Conservation (phyloP, 2,329 filamentous ascomycete species). For the Cytospora chrysosperma region DNA sequence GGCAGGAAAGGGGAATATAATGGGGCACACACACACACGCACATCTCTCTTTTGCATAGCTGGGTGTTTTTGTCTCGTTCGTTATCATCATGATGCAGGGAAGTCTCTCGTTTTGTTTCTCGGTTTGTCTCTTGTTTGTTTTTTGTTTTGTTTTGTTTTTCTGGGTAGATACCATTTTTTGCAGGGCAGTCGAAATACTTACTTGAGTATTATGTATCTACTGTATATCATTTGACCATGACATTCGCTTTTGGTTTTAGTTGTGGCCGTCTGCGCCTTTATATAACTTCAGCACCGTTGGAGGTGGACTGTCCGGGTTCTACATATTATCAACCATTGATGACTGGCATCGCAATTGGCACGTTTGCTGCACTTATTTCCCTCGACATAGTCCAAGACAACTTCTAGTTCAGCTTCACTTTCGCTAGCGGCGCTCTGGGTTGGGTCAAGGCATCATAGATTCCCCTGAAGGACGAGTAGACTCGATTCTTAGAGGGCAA, state of each 20-base stretch:
- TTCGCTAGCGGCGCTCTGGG: not conserved
- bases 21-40: not conserved
- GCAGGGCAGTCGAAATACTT: not conserved
- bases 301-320: not conserved
- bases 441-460: too few relatives aligned
- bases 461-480: too few relatives aligned
- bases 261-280: not conserved
- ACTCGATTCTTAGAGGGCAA: too few relatives aligned
- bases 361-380: too few relatives aligned
- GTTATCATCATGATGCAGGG: not conserved
- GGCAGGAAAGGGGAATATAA: too few relatives aligned
- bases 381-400: not conserved
- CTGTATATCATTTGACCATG: not conserved
- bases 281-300: not conserved
- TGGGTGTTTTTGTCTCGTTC: not conserved
- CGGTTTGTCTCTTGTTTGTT: not conserved
- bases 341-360: too few relatives aligned
- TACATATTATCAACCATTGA: not conserved
- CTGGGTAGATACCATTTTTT: constrained; percentile 15
- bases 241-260: not conserved
- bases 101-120: not conserved
- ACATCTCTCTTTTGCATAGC: constrained; percentile 1
- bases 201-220: too few relatives aligned
- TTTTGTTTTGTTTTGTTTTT: not conserved
- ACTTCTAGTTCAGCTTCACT: not conserved